These are phyloP conservation scores for Citrullus mucosospermus DNA, from an alignment of 306 rosid species.

Conservation along the genomic window DNA sequence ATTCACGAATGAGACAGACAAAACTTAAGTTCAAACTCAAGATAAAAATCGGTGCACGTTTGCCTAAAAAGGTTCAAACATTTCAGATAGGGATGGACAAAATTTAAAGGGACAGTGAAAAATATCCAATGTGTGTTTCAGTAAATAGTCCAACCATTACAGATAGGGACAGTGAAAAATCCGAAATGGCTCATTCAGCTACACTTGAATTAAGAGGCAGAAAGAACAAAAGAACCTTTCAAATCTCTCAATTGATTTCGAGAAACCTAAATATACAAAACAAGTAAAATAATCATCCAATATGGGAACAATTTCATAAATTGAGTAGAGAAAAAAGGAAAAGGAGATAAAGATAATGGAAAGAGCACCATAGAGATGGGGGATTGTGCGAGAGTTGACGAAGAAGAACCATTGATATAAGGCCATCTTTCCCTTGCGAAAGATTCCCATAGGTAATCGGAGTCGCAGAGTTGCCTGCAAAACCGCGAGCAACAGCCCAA, in stretches of 20 bases:
- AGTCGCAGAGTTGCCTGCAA: conserved; percentile 42
- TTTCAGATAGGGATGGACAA: neutral
- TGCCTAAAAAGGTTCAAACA: neutral
- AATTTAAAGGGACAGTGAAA: neutral
- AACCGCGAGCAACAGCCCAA: conserved; percentile 59
- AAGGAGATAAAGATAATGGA: neutral
- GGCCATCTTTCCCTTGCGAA: conserved; percentile 57
- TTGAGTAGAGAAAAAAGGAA: neutral
- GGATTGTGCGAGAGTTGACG: conserved; percentile 22
- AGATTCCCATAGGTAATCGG: conserved; percentile 54
- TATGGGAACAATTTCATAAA: neutral
- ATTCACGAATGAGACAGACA: neutral
- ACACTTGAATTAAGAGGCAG: neutral
- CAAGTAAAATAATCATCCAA: neutral
- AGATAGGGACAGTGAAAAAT: neutral
- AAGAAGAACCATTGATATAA: conserved; percentile 15
- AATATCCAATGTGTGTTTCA: neutral
- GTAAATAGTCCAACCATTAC: neutral
- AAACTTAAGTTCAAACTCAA: neutral
- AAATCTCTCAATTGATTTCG: neutral
- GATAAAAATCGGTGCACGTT: neutral
- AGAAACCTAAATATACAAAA: neutral
- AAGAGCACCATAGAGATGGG: conserved; percentile 23
- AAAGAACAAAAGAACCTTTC: neutral
- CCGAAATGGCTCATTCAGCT: neutral